Evolutionary conservation across 2,329 filamentous ascomycete species (phyloP).

Genomic region (Botrytis porri): DNA sequence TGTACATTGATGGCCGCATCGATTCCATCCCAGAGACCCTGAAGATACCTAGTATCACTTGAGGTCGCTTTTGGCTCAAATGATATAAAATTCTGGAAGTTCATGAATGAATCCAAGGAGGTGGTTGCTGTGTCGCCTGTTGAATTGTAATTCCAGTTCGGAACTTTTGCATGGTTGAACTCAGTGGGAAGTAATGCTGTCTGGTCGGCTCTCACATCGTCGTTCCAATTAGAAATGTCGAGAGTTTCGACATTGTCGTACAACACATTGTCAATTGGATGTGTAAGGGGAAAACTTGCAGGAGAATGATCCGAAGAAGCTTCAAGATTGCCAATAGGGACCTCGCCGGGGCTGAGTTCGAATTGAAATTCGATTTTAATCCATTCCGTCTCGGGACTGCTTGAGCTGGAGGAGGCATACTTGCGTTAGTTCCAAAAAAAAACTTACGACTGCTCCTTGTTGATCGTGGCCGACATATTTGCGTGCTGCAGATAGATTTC

Average conservation of each 20-base stretch:
- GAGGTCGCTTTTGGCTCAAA: neutral
- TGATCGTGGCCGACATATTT: neutral
- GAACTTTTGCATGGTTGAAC: neutral
- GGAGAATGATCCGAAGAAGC: neutral
- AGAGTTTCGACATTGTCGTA: neutral
- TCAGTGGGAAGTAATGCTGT: neutral
- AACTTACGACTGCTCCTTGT: neutral
- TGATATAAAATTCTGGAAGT: neutral
- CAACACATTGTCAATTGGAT: accelerated
- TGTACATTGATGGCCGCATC: accelerated
- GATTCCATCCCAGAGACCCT: neutral
- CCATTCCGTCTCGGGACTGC: no score
- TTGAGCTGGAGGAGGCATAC: neutral
- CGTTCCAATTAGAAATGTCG: neutral
- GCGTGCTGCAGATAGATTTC: neutral
- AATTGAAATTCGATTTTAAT: no score
- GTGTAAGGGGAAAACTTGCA: no score
- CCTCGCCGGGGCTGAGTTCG: neutral
- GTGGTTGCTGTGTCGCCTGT: neutral
- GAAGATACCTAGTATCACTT: neutral
- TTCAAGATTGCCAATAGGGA: neutral
- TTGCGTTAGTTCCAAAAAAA: neutral
- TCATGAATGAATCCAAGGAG: neutral
- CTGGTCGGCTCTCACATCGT: neutral
- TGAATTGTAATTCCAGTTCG: neutral